Evolutionary conservation across 2,329 filamentous ascomycete species (phyloP).

Genomic region (Cladorrhinum sp.): DNA sequence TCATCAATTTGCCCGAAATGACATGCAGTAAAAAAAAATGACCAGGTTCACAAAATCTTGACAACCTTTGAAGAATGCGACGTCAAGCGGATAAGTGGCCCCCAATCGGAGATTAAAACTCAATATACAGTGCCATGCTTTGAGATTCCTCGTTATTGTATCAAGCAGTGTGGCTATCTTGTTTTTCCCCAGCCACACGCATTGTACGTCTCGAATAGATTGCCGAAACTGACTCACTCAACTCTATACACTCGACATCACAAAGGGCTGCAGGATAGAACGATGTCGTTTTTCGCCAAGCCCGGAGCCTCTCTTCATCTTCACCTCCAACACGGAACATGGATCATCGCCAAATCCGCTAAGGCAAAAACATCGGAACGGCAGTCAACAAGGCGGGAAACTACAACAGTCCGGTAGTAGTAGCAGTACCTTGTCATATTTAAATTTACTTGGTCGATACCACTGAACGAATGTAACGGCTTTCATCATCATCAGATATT

Average conservation of each 20-base stretch:
- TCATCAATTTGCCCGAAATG: background rate
- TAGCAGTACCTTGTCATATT: background rate
- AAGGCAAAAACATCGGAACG: background rate
- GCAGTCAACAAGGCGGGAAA: background rate
- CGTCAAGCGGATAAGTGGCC: slow-evolving; percentile 5
- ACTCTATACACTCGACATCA: background rate
- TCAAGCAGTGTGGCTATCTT: background rate
- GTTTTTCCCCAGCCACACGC: background rate
- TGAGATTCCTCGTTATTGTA: slow-evolving; percentile 3
- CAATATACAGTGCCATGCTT: slow-evolving; percentile 24
- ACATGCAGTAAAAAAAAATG: background rate
- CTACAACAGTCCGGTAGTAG: no score
- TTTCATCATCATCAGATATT: background rate
- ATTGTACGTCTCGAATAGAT: slow-evolving; percentile 3
- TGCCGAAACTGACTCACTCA: background rate
- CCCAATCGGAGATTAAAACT: slow-evolving; percentile 26
- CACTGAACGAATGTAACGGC: background rate
- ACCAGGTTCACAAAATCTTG: background rate
- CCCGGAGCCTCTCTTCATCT: background rate
- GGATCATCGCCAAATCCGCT: background rate
- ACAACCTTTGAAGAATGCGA: slow-evolving; percentile 13
- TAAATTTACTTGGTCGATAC: background rate
- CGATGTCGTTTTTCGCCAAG: background rate
- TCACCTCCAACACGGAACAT: background rate
- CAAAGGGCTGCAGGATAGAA: background rate